phyloP scores from a whole-genome alignment of 2,329 filamentous ascomycete genomes.

The Neodidymelliopsis sp. region DNA sequence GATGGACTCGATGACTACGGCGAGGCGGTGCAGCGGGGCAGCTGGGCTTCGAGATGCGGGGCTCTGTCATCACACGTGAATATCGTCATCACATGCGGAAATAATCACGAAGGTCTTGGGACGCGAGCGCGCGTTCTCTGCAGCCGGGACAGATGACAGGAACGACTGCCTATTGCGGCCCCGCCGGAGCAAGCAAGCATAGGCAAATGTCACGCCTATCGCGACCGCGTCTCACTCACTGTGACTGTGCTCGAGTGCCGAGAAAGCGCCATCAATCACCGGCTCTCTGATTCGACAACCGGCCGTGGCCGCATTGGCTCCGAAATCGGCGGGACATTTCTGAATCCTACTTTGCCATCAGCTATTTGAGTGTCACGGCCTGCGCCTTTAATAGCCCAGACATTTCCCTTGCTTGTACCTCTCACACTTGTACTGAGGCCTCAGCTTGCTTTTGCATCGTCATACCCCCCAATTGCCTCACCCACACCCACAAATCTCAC shows the following conservation, averaged over 20 bases:
- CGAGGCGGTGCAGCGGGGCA: conserved; percentile 20
- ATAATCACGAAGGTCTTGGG: conserved; percentile 1
- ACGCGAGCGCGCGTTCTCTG: conserved; percentile 1
- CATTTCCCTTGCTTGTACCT: conserved; percentile 12
- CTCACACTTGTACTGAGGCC: conserved; percentile 4
- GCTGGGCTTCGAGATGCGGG: conserved; percentile 25
- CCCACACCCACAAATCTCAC: conserved; percentile 10
- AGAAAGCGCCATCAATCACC: conserved; percentile 24
- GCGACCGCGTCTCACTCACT: conserved; percentile 6
- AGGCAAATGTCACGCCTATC: conserved; percentile 2
- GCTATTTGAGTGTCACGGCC: conserved; percentile 34
- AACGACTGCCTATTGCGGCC: conserved; percentile 5
- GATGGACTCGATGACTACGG: conserved; percentile 23
- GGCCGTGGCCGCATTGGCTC: conserved; percentile 30
- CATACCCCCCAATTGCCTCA: conserved; percentile 6
- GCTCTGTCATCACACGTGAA: conserved; percentile 18
- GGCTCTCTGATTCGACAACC: conserved; percentile 32
- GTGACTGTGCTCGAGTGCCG: conserved; percentile 8
- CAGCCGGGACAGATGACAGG: conserved; percentile 9
- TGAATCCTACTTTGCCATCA: conserved; percentile 36
- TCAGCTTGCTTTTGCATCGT: conserved; percentile 4
- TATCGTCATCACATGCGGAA: conserved; percentile 25
- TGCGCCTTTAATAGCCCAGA: conserved; percentile 30
- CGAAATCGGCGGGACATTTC: conserved; percentile 42
- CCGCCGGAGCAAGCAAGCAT: conserved; percentile 5